Evolutionary conservation across 441 rosid genomes (phyloP).

Genomic region (Croton laevigatus): DNA sequence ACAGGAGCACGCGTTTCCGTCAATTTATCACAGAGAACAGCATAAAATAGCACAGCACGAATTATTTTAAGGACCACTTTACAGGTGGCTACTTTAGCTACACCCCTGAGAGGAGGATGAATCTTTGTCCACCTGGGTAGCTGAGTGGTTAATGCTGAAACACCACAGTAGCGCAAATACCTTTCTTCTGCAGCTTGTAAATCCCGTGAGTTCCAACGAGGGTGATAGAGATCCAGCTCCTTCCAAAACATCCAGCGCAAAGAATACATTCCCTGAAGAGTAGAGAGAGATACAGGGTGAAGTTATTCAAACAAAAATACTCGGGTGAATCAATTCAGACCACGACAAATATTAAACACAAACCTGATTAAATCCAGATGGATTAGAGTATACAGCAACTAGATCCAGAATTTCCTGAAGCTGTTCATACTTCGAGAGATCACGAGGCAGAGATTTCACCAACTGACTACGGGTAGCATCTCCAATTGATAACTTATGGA

Average conservation of each 20-base stretch:
- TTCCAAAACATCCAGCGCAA: slow-evolving; percentile 77
- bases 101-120: slow-evolving; percentile 70
- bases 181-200: slow-evolving; percentile 97
- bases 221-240: slow-evolving; percentile 94
- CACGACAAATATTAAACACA: slow-evolving; percentile 20
- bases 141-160: slow-evolving; percentile 75
- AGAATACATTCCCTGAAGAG: slow-evolving; percentile 81
- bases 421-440: slow-evolving; percentile 72
- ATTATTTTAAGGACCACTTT: slow-evolving; percentile 61
- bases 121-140: slow-evolving; percentile 85
- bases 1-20: slow-evolving; percentile 78
- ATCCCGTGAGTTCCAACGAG: slow-evolving; percentile 90
- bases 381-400: slow-evolving; percentile 74
- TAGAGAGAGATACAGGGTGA: slow-evolving; percentile 14
- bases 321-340: slow-evolving; percentile 6
- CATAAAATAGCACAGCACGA: slow-evolving; percentile 73
- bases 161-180: slow-evolving; percentile 68
- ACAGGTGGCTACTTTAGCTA: slow-evolving; percentile 80
- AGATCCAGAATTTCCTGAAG: slow-evolving; percentile 77
- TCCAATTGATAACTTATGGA: slow-evolving; percentile 82
- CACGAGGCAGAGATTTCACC: slow-evolving; percentile 82
- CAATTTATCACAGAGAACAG: slow-evolving; percentile 60
- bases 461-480: slow-evolving; percentile 94
- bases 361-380: slow-evolving; percentile 97
- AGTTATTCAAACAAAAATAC: slow-evolving; percentile 4